phyloP scores from a whole-genome alignment of 169 alveolate species.

The Plasmodium blacklocki region DNA sequence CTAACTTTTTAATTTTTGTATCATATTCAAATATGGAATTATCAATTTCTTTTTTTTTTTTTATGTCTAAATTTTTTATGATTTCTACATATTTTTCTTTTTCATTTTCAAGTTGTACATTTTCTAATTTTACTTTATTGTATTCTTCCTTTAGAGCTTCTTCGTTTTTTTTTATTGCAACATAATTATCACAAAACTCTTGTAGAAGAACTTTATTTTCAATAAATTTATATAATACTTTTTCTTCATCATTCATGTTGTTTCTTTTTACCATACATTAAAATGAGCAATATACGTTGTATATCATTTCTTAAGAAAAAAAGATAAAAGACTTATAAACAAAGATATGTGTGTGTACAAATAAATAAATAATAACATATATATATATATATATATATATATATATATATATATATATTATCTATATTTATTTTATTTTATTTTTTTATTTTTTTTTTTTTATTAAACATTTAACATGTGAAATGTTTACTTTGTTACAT shows the following conservation, averaged over 20 bases:
- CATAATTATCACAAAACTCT: slow-evolving; percentile 44
- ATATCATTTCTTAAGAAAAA: too few species aligned
- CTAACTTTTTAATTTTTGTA: slow-evolving; percentile 47
- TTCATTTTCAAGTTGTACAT: slow-evolving; percentile 60
- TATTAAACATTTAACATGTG: too few species aligned
- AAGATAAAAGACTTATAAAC: too few species aligned
- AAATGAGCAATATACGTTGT: too few species aligned
- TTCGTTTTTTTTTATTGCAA: slow-evolving; percentile 34
- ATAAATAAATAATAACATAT: too few species aligned
- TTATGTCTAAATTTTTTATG: slow-evolving; percentile 28
- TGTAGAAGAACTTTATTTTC: slow-evolving; percentile 62
- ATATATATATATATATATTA: too few species aligned
- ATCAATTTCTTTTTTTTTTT: slow-evolving; percentile 66
- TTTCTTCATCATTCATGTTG: slow-evolving; percentile 65
- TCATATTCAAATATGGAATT: slow-evolving; percentile 61
- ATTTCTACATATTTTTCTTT: slow-evolving; percentile 41
- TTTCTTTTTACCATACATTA: background rate
- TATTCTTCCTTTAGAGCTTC: slow-evolving; percentile 23
- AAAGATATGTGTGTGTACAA: too few species aligned
- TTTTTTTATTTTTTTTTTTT: too few species aligned
- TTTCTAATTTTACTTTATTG: slow-evolving; percentile 39
- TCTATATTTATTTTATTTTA: too few species aligned
- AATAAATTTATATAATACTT: slow-evolving; percentile 40
- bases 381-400: too few species aligned
- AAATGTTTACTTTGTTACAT: too few species aligned